These are phyloP conservation scores for Chimonanthus praecox DNA, from an alignment of 164 flowering plant species.

Conservation along the genomic window DNA sequence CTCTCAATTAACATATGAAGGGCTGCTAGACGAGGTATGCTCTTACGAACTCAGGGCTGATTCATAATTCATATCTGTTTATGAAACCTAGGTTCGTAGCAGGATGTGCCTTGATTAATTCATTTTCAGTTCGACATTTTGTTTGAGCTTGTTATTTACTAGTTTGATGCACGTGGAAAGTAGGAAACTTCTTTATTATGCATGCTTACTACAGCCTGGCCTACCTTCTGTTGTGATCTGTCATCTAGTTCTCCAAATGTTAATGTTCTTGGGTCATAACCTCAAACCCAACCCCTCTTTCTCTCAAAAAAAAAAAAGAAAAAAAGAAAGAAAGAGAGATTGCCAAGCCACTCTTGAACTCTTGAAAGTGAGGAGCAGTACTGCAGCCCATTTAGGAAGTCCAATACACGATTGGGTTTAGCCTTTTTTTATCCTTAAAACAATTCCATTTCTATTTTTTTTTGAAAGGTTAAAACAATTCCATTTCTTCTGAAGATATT, in stretches of 20 bases:
- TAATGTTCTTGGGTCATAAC: neutral
- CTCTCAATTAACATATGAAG: constrained; percentile 91
- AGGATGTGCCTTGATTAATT: too few species aligned
- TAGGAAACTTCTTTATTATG: neutral
- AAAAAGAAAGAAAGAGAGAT: too few species aligned
- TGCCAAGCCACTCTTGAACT: neutral
- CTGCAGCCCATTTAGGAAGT: neutral
- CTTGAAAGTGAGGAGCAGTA: neutral
- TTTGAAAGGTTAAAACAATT: too few species aligned
- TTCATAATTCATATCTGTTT: neutral
- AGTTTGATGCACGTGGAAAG: constrained; percentile 1
- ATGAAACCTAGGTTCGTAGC: neutral
- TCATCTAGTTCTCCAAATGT: neutral
- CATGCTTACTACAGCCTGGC: neutral
- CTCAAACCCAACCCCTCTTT: too few species aligned
- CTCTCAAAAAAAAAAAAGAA: too few species aligned
- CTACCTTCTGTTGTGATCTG: neutral
- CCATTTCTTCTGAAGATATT: neutral
- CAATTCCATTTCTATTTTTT: too few species aligned
- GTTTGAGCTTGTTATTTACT: neutral
- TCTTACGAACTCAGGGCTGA: neutral
- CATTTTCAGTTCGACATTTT: neutral
- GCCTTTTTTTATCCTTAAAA: too few species aligned
- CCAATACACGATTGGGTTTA: neutral
- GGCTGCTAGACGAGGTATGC: constrained; percentile 87